Conservation (phyloP, 2,329 filamentous ascomycete species). For the Tolypocladium nubicola region DNA sequence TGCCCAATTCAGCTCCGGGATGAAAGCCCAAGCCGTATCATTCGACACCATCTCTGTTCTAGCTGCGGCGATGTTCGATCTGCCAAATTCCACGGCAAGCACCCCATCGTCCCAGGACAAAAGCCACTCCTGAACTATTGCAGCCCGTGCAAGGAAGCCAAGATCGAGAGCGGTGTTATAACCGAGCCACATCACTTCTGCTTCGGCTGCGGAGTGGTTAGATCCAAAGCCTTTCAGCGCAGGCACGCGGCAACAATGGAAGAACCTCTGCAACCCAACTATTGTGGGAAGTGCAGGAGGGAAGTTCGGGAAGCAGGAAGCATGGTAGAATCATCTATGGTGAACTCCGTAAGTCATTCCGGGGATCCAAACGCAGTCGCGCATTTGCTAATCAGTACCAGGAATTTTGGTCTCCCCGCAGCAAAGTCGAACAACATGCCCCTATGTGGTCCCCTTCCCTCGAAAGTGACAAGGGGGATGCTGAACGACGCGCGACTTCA, state of each 20-base stretch:
- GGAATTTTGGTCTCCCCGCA: background rate
- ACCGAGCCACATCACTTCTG: conserved; percentile 27
- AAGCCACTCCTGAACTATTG: conserved; percentile 23
- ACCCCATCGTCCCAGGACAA: conserved; percentile 14
- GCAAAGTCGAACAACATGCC: background rate
- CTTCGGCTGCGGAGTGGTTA: conserved; percentile 17
- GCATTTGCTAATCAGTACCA: background rate
- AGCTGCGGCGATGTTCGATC: conserved; percentile 25
- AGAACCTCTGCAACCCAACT: conserved; percentile 18
- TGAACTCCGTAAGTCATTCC: conserved; percentile 13
- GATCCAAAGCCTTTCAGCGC: conserved; percentile 14
- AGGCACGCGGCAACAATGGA: conserved; percentile 11
- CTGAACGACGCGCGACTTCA: background rate
- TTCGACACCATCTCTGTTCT: conserved; percentile 22
- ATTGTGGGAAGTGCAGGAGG: conserved; percentile 17
- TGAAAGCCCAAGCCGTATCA: conserved; percentile 9
- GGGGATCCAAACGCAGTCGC: too few relatives aligned
- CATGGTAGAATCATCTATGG: conserved; percentile 14
- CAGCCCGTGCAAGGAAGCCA: conserved; percentile 19
- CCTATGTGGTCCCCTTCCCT: background rate
- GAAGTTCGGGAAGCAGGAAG: conserved; percentile 13
- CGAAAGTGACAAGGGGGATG: background rate
- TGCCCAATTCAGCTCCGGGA: conserved; percentile 3
- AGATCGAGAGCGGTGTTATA: conserved; percentile 10
- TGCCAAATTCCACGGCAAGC: conserved; percentile 19